Base-by-base conservation (phyloP, 1,139 yeast species). In the Pneumocystis wakefieldiae region DNA sequence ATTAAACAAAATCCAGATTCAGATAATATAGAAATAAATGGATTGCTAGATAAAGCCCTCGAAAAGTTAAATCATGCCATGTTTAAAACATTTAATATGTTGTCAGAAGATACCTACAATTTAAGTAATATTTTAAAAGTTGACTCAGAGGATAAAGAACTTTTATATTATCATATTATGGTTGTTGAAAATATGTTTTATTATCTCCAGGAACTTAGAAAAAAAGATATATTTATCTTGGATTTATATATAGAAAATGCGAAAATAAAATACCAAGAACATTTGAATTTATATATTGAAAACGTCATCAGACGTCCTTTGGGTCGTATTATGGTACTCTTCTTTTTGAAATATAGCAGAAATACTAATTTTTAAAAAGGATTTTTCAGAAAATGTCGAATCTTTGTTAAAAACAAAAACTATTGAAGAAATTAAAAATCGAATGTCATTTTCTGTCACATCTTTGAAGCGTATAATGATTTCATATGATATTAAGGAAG, bases 311-410 rank as follows among this genome's bases (percentile, higher is more conserved):
- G 79, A 68, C 80, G 80, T 64, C 80, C 83, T 35, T 74, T 87
- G 71, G 94, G 89, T 5, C 85, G 83, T 70, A 73, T 87, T 64
- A 19, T 48, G 32, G 55, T 48, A 48, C 28, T 17, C 2, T 48
- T 24, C n/a, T 24, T 48, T 24, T 24, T 19, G 4, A 48, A 12
- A n/a, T 41, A 41, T 24, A 32, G 35, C 7, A 24, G 24, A 48
- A 19, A 48, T 24, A 24, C n/a, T 48, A 48, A 48, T 19, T 3
- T 48, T 24, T 12, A 24, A 32, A 32, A 76, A 81, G 42, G 84
- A 83, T 38, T 85, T 87, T 71, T 81, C 89, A 4, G 80, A 80
- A 60, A 88, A 84, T 59, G 82, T 86, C 61, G 85, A 84, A 64
- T 78, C 81, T 1, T 73, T 83, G 35, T 72, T 78, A 5, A 77